Conservation (phyloP, 2,329 filamentous ascomycete genomes). For the Corynespora cassiicola region DNA sequence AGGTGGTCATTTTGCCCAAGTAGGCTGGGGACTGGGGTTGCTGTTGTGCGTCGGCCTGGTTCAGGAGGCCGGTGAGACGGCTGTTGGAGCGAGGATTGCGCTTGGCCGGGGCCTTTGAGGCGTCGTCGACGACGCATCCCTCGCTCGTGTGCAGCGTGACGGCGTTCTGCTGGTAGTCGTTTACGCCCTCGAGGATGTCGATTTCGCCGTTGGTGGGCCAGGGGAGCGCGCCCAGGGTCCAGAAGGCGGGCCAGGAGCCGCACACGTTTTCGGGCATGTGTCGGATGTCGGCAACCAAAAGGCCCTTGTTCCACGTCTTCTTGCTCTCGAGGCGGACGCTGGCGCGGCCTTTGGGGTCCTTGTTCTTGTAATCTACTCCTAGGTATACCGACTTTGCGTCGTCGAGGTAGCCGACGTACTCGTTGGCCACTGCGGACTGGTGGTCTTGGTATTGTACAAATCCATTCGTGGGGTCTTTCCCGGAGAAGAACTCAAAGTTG, state of each 20-base stretch:
- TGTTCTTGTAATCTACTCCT: slow-evolving; percentile 50
- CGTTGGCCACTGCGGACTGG: slow-evolving; percentile 14
- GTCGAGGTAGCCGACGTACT: slow-evolving; percentile 25
- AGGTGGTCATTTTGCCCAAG: slow-evolving; percentile 53
- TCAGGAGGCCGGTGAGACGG: background rate
- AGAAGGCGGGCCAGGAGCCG: slow-evolving; percentile 43
- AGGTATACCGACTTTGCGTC: slow-evolving; percentile 37
- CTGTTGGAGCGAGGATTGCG: too few relatives aligned
- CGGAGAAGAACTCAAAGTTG: slow-evolving; percentile 38
- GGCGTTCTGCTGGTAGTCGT: slow-evolving; percentile 30
- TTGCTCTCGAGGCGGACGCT: slow-evolving; percentile 40
- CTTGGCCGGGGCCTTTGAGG: too few relatives aligned
- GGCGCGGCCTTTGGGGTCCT: slow-evolving; percentile 30
- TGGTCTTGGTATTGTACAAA: slow-evolving; percentile 37
- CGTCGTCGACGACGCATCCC: slow-evolving; percentile 30
- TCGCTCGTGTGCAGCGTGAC: slow-evolving; percentile 41
- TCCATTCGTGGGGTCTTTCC: slow-evolving; percentile 34
- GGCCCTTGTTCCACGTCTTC: slow-evolving; percentile 35
- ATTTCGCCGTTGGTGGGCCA: slow-evolving; percentile 44
- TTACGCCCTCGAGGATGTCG: slow-evolving; percentile 46
- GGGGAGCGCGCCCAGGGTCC: slow-evolving; percentile 29
- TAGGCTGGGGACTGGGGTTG: too few relatives aligned
- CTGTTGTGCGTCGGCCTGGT: background rate
- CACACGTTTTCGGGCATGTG: slow-evolving; percentile 44
- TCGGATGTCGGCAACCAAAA: slow-evolving; percentile 39